Conservation (phyloP, 208 protist genomes). For the Leishmania tarentolae region DNA sequence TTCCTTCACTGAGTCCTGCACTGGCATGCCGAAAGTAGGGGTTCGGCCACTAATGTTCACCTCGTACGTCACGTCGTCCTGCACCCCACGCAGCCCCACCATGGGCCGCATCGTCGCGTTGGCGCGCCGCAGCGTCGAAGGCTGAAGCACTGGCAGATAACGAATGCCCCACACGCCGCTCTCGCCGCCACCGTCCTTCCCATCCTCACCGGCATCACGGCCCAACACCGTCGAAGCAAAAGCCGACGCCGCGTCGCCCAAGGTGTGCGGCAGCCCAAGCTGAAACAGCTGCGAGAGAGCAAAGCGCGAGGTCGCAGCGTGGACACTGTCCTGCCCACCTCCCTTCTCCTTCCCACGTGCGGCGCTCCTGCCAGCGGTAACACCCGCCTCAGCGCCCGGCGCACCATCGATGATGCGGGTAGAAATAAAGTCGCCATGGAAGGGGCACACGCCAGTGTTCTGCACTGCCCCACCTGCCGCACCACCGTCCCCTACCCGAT, state of each 20-base stretch:
- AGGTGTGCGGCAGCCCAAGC: slow-evolving; percentile 30
- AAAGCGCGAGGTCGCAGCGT: background rate
- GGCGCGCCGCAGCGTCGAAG: slow-evolving; percentile 39
- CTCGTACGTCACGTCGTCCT: slow-evolving; percentile 75
- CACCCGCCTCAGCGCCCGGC: slow-evolving; percentile 14
- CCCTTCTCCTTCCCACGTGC: background rate
- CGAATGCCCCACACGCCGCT: slow-evolving; percentile 22
- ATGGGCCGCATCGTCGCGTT: slow-evolving; percentile 68
- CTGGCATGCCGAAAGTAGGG: background rate
- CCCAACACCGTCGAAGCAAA: background rate
- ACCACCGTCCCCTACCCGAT: background rate
- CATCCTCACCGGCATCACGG: slow-evolving; percentile 1
- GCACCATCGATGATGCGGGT: slow-evolving; percentile 39
- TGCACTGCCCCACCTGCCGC: background rate
- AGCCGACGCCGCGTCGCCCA: background rate
- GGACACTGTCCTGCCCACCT: background rate
- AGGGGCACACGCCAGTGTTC: slow-evolving; percentile 16
- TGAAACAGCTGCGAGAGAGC: slow-evolving; percentile 31
- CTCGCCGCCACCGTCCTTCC: slow-evolving; percentile 6
- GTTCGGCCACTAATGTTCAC: slow-evolving; percentile 54
- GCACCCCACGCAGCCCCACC: slow-evolving; percentile 55
- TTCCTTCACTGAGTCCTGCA: background rate
- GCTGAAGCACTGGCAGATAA: slow-evolving; percentile 66
- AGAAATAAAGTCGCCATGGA: slow-evolving; percentile 43
- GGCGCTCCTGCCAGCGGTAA: background rate